Evolutionary conservation across 2,329 filamentous ascomycete species (phyloP).

Genomic region (Metarhizium guizhouense): DNA sequence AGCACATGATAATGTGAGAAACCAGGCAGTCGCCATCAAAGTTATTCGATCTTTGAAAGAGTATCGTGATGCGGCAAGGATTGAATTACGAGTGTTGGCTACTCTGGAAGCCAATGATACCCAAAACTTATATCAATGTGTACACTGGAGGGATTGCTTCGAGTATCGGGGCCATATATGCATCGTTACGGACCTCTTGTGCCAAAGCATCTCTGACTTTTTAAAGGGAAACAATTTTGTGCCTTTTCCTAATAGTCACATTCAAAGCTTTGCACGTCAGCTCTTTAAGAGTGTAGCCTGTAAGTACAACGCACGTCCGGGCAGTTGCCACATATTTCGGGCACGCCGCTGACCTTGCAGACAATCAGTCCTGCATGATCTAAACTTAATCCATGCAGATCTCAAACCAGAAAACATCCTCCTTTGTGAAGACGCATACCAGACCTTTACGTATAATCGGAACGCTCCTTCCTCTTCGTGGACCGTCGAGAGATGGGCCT

Average conservation of each 20-base stretch:
- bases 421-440: constrained; percentile 54
- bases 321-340: not conserved
- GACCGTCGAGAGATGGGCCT: constrained; percentile 50
- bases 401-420: constrained; percentile 64
- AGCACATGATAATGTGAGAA: constrained; percentile 69
- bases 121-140: constrained; percentile 89
- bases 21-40: constrained; percentile 83
- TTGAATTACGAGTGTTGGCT: constrained; percentile 85
- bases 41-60: constrained; percentile 98
- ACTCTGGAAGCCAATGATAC: constrained; percentile 88
- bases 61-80: constrained; percentile 90
- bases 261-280: constrained; percentile 92
- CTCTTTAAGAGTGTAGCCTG: constrained; percentile 95
- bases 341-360: not conserved
- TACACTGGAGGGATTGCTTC: constrained; percentile 92
- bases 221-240: constrained; percentile 92
- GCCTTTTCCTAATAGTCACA: constrained; percentile 96
- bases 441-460: constrained; percentile 63
- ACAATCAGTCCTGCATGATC: constrained; percentile 73
- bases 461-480: constrained; percentile 59
- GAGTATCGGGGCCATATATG: constrained; percentile 97
- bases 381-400: constrained; percentile 92
- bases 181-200: constrained; percentile 67
- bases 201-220: constrained; percentile 97
- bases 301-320: constrained; percentile 39